Percentiles rank a stretch among this genome's conserved stretches.
phyloP scores from a whole-genome alignment of 108 stramenopile species.

The Bacterosira constricta region DNA sequence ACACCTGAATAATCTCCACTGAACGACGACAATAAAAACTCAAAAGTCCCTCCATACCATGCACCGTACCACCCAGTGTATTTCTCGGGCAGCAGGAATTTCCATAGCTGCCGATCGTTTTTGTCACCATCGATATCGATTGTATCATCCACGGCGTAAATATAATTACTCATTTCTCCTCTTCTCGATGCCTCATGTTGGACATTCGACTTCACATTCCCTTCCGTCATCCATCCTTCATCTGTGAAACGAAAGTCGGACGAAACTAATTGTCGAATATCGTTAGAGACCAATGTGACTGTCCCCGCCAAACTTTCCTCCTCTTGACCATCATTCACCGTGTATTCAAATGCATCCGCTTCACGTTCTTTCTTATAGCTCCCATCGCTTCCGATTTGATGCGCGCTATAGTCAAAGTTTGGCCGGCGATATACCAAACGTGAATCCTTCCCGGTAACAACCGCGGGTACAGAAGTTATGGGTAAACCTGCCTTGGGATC shows the following conservation, averaged over 20 bases:
- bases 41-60: constrained; percentile 58
- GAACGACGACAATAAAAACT: constrained; percentile 63
- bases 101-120: constrained; percentile 56
- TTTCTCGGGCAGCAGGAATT: constrained; percentile 53
- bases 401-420: not conserved
- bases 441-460: constrained; percentile 51
- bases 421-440: constrained; percentile 59
- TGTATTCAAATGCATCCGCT: constrained; percentile 47
- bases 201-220: constrained; percentile 43
- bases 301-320: constrained; percentile 41
- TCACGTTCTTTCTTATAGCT: constrained; percentile 17
- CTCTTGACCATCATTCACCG: constrained; percentile 47
- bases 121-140: constrained; percentile 44
- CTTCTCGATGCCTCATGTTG: constrained; percentile 49
- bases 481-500: constrained; percentile 55
- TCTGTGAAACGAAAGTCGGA: constrained; percentile 40
- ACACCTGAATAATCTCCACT: constrained; percentile 56
- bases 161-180: constrained; percentile 56
- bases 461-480: constrained; percentile 25
- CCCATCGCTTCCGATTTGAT: constrained; percentile 7
- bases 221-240: constrained; percentile 50
- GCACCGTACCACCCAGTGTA: constrained; percentile 57
- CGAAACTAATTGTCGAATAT: constrained; percentile 31
- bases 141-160: constrained; percentile 57
- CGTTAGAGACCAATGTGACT: constrained; percentile 54